phyloP scores from a whole-genome alignment of 352 stramenopile species.

The Globisporangium polare region DNA sequence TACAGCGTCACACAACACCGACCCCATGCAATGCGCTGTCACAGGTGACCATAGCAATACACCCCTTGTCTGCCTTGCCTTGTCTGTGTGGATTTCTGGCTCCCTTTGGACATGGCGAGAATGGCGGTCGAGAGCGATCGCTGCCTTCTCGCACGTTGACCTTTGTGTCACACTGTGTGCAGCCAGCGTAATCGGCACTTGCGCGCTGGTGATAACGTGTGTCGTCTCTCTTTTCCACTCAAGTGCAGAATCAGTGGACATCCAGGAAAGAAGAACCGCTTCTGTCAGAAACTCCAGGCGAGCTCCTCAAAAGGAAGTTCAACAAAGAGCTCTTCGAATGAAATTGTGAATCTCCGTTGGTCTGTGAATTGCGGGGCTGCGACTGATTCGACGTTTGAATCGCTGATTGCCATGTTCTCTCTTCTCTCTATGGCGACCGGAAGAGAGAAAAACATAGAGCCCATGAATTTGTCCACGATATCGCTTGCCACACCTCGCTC shows the following conservation, averaged over 20 bases:
- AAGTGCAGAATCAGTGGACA: constrained; percentile 68
- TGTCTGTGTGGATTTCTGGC: too few species aligned
- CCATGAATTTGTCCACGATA: constrained; percentile 40
- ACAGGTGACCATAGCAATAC: too few species aligned
- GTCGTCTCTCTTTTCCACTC: neutral
- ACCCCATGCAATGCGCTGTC: too few species aligned
- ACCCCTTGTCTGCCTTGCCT: too few species aligned
- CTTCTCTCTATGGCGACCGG: constrained; percentile 13
- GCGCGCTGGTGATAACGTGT: neutral
- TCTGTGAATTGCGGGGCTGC: neutral
- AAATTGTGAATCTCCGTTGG: neutral
- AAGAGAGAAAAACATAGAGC: constrained; percentile 29
- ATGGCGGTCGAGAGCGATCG: too few species aligned
- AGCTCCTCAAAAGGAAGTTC: neutral
- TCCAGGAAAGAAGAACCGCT: constrained; percentile 47
- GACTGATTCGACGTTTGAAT: neutral
- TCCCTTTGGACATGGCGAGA: too few species aligned
- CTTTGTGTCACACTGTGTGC: too few species aligned
- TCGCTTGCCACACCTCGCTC: constrained; percentile 24
- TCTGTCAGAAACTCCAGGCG: constrained; percentile 58
- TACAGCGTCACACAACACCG: too few species aligned
- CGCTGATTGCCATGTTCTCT: neutral
- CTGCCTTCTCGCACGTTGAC: too few species aligned
- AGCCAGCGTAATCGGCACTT: neutral
- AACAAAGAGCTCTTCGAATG: too few species aligned